Conservation (phyloP, 805 yeast species). For the Debaryomyces prosopidis region DNA sequence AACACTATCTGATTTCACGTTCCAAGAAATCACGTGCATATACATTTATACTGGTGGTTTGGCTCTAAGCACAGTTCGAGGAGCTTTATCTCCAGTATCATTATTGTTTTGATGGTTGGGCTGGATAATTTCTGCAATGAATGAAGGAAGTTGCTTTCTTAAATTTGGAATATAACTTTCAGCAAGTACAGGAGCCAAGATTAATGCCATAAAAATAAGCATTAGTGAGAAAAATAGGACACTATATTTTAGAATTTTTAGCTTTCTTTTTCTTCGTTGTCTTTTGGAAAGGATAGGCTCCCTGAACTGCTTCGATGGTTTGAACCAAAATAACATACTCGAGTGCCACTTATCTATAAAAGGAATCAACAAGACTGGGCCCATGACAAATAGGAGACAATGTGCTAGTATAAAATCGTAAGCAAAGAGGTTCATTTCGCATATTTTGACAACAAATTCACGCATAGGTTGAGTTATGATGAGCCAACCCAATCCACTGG, state of each 20-base stretch:
- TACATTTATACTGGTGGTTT: slow-evolving; percentile 18
- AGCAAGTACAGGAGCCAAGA: slow-evolving; percentile 51
- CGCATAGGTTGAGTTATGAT: slow-evolving; percentile 45
- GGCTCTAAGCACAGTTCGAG: slow-evolving; percentile 40
- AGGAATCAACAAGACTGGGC: slow-evolving; percentile 46
- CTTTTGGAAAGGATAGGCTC: slow-evolving; percentile 43
- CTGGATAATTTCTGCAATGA: slow-evolving; percentile 42
- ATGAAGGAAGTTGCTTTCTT: slow-evolving; percentile 15
- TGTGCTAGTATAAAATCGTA: slow-evolving; percentile 52
- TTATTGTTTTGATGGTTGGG: slow-evolving; percentile 62
- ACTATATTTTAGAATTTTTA: slow-evolving; percentile 43
- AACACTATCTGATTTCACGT: neutral
- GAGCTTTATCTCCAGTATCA: slow-evolving; percentile 63
- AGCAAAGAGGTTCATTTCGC: slow-evolving; percentile 47
- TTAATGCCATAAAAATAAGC: slow-evolving; percentile 36
- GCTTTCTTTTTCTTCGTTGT: slow-evolving; percentile 26
- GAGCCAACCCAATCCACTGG: slow-evolving; percentile 36
- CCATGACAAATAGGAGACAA: slow-evolving; percentile 35
- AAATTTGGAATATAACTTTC: slow-evolving; percentile 14
- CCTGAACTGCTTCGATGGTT: slow-evolving; percentile 35
- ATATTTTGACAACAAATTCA: slow-evolving; percentile 45
- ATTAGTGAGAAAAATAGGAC: slow-evolving; percentile 45
- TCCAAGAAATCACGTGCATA: slow-evolving; percentile 6
- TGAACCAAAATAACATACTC: slow-evolving; percentile 50
- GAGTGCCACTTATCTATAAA: slow-evolving; percentile 51